A percentile compares a stretch with the other conserved stretches of the same genome.
Conservation (phyloP, 495 filamentous ascomycete genomes). For the Cercophora sp. region DNA sequence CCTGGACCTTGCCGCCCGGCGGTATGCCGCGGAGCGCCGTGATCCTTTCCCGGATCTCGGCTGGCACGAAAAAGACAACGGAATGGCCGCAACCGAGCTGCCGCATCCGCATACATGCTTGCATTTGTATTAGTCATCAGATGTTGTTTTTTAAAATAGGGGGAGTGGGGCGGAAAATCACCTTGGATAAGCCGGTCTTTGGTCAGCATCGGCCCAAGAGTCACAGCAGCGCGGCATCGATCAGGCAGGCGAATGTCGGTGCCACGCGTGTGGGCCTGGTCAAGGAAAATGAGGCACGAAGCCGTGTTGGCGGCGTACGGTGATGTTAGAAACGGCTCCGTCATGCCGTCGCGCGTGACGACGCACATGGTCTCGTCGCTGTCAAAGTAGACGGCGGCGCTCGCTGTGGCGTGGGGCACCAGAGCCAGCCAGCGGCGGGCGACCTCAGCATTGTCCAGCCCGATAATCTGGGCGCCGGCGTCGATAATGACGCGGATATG, state of each 20-base stretch:
- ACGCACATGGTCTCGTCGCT: constrained; percentile 49
- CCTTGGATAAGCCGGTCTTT: constrained; percentile 69
- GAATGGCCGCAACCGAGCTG: constrained; percentile 60
- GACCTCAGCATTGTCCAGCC: constrained; percentile 55
- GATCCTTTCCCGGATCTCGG: constrained; percentile 49
- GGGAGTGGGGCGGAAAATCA: too few relatives aligned
- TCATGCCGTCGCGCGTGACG: constrained; percentile 37
- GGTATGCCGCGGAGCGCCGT: not conserved
- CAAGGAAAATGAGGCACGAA: constrained; percentile 65
- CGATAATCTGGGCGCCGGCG: constrained; percentile 70
- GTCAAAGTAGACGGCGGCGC: constrained; percentile 55
- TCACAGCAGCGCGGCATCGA: constrained; percentile 61
- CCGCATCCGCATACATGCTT: constrained; percentile 70
- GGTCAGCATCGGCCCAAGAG: constrained; percentile 60
- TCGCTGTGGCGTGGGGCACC: constrained; percentile 15
- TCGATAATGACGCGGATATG: constrained; percentile 60
- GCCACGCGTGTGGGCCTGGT: constrained; percentile 73
- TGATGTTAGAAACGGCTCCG: constrained; percentile 54
- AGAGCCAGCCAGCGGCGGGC: constrained; percentile 44
- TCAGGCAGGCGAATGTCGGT: constrained; percentile 65
- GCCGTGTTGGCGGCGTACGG: constrained; percentile 58
- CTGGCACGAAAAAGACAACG: constrained; percentile 53
- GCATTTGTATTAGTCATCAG: too few relatives aligned
- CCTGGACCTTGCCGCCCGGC: constrained; percentile 17
- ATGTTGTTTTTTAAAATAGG: too few relatives aligned